phyloP scores from a whole-genome alignment of 768 basidiomycete species.

The Rhodotorula taiwanensis region DNA sequence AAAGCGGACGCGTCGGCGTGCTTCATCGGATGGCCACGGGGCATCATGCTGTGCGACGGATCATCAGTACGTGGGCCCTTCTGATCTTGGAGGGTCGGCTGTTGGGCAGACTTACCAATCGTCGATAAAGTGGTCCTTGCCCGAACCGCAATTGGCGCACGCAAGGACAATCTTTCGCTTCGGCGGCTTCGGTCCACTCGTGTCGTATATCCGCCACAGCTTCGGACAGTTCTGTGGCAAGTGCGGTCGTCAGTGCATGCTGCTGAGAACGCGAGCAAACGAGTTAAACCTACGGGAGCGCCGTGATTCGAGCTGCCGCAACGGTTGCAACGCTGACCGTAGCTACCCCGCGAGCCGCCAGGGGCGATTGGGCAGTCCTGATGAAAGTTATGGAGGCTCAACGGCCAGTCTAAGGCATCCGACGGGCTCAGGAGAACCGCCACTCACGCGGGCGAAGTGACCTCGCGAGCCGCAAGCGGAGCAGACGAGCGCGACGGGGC shows the following conservation, averaged over 20 bases:
- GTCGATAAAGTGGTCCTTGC: conserved; percentile 34
- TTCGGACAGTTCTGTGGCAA: conserved; percentile 27
- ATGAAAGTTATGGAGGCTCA: too few species aligned
- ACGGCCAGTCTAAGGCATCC: too few species aligned
- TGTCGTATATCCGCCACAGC: conserved; percentile 31
- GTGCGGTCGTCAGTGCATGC: neutral
- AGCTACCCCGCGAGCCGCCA: neutral
- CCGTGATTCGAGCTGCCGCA: conserved; percentile 24
- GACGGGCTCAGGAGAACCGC: too few species aligned
- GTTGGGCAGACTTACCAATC: conserved; percentile 20
- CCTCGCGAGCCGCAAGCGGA: conserved; percentile 31
- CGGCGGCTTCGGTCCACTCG: conserved; percentile 25
- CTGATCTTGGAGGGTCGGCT: too few species aligned
- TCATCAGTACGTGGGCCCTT: neutral
- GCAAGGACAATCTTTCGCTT: conserved; percentile 29
- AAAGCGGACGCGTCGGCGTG: conserved; percentile 30
- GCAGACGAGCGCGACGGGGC: conserved; percentile 34
- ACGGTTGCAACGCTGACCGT: conserved; percentile 10
- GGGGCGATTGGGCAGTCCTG: conserved; percentile 22
- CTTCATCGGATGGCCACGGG: conserved; percentile 30
- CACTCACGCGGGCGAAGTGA: conserved; percentile 24
- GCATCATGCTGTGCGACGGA: conserved; percentile 13
- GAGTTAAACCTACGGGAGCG: conserved; percentile 5
- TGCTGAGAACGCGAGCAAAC: too few species aligned
- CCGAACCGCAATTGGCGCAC: conserved; percentile 33